Percentiles rank a stretch among this genome's conserved stretches.
Evolutionary conservation across 202 grass and related monocot genomes (phyloP).

Genomic region (Carex sylvatica): DNA sequence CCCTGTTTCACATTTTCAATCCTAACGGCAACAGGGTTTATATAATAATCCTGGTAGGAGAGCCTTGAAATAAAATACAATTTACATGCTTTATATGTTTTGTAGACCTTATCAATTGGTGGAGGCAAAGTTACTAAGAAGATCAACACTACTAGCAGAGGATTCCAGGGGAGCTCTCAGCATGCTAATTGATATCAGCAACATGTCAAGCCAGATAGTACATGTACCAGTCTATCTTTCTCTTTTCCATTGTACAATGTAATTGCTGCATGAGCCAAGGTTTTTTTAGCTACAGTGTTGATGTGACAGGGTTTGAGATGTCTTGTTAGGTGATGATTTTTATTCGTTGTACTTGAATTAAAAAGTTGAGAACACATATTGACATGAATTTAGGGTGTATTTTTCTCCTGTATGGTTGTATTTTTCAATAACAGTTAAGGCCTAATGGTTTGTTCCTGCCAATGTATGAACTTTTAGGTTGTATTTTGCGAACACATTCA

Average conservation of each 20-base stretch:
- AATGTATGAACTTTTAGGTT: not conserved
- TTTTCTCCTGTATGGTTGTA: not conserved
- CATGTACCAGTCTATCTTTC: too few species aligned
- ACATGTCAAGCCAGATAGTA: too few species aligned
- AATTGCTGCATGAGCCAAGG: too few species aligned
- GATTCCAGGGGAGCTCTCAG: too few species aligned
- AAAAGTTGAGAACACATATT: not conserved
- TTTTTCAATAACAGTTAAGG: not conserved
- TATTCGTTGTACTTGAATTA: not conserved
- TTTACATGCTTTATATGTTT: not conserved
- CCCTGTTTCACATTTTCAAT: not conserved
- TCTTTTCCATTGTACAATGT: too few species aligned
- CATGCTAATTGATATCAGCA: too few species aligned
- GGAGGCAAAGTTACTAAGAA: not conserved
- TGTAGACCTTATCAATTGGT: not conserved
- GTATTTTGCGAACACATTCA: not conserved
- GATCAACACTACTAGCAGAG: too few species aligned
- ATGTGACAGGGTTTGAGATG: conserved; percentile 30
- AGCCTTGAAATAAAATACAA: not conserved
- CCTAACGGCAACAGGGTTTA: not conserved
- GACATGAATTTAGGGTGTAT: not conserved
- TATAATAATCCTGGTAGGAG: not conserved
- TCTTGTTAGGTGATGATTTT: not conserved
- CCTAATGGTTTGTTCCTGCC: not conserved
- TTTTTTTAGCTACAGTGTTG: conserved; percentile 41